phyloP scores from a whole-genome alignment of 208 protist species.

The Trypanosoma brucei region DNA sequence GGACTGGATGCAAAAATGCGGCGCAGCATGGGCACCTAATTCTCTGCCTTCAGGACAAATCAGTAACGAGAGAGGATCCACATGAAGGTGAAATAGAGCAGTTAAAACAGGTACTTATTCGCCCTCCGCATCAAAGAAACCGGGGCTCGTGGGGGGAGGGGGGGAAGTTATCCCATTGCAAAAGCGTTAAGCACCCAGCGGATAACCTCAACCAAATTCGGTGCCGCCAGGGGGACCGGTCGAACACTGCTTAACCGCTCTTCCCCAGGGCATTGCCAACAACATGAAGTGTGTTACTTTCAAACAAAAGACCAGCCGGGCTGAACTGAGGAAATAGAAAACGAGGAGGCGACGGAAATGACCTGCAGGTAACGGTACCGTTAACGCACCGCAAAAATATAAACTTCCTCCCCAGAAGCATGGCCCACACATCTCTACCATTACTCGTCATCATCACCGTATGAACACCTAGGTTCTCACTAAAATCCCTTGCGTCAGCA shows the following conservation, averaged over 20 bases:
- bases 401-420: conserved; percentile 1
- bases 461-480: background rate
- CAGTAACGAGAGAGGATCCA: background rate
- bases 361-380: conserved; percentile 9
- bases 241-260: no score
- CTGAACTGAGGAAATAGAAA: conserved; percentile 3
- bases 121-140: no score
- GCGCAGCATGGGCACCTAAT: conserved; percentile 16
- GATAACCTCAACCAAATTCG: no score
- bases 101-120: no score
- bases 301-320: conserved; percentile 11
- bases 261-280: background rate
- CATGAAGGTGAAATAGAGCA: no score
- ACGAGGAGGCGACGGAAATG: conserved; percentile 1
- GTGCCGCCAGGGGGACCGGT: no score
- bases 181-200: no score
- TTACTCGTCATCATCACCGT: conserved; percentile 4
- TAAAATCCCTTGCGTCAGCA: background rate
- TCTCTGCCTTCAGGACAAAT: background rate
- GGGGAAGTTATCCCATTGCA: no score
- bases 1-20: conserved; percentile 15
- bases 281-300: conserved; percentile 12
- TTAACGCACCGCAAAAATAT: conserved; percentile 13
- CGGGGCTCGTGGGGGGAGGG: no score
- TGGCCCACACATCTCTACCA: conserved; percentile 8